A percentile compares a stretch with the other conserved stretches of the same genome.
These are phyloP conservation scores for Eleusine indica DNA, from an alignment of 176 grass and related monocot species.

Conservation along the genomic window DNA sequence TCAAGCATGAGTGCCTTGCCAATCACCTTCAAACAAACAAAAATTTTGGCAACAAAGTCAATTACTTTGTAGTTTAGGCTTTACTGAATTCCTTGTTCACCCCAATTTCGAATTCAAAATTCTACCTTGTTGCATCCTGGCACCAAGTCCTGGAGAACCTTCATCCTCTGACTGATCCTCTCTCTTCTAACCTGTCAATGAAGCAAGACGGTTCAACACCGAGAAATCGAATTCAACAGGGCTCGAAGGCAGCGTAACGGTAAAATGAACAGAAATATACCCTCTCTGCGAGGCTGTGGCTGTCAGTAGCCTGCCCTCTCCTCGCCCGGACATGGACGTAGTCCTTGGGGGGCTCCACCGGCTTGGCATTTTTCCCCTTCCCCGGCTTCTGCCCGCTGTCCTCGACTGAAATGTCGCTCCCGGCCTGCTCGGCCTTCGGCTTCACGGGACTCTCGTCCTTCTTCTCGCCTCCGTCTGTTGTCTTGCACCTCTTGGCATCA, in stretches of 20 bases:
- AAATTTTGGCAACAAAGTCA: slow-evolving; percentile 23
- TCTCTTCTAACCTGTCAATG: slow-evolving; percentile 76
- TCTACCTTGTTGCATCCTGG: slow-evolving; percentile 92
- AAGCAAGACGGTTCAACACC: slow-evolving; percentile 8
- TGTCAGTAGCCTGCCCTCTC: slow-evolving; percentile 92
- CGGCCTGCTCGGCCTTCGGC: slow-evolving; percentile 56
- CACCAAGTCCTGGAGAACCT: slow-evolving; percentile 83
- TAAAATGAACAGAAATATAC: slow-evolving; percentile 43
- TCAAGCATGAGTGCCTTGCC: slow-evolving; percentile 96
- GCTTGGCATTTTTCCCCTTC: slow-evolving; percentile 67
- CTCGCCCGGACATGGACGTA: slow-evolving; percentile 98
- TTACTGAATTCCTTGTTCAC: not conserved
- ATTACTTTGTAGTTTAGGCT: not conserved
- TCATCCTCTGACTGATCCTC: slow-evolving; percentile 93
- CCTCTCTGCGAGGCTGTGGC: slow-evolving; percentile 96
- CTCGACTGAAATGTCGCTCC: slow-evolving; percentile 60
- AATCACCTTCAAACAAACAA: slow-evolving; percentile 57
- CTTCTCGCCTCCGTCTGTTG: slow-evolving; percentile 4
- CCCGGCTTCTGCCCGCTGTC: slow-evolving; percentile 51
- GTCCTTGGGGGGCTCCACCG: slow-evolving; percentile 75
- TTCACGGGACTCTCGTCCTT: slow-evolving; percentile 35
- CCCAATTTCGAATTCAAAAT: slow-evolving; percentile 12
- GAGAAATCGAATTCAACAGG: not conserved
- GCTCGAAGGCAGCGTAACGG: not conserved
- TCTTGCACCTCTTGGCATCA: slow-evolving; percentile 64